A percentile compares a stretch with the other conserved stretches of the same genome.
Evolutionary conservation across 108 stramenopile species (phyloP).

Genomic region (Cyclotella distinguenda): DNA sequence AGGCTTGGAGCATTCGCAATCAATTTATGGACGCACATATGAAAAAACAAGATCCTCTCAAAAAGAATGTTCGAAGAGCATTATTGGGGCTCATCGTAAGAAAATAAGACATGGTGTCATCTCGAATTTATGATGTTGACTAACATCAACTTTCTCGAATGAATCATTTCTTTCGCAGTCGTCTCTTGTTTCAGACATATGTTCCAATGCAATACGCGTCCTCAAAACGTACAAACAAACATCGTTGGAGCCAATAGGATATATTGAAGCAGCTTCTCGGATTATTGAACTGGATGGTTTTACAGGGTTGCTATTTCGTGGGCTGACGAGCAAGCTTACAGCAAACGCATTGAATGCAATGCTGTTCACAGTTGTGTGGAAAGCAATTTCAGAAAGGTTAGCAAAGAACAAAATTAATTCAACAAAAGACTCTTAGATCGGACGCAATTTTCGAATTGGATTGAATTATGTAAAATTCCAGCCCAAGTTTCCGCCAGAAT

Average conservation of each 20-base stretch:
- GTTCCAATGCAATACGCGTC: slow-evolving; percentile 85
- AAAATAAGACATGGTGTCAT: background rate
- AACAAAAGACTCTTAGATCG: slow-evolving; percentile 3
- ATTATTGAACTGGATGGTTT: slow-evolving; percentile 48
- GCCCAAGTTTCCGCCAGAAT: background rate
- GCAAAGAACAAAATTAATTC: slow-evolving; percentile 28
- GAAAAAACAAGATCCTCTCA: slow-evolving; percentile 30
- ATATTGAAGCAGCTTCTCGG: slow-evolving; percentile 51
- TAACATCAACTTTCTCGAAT: background rate
- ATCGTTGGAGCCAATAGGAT: slow-evolving; percentile 63
- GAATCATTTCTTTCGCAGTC: slow-evolving; percentile 3
- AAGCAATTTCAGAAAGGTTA: slow-evolving; percentile 49
- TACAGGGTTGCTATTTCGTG: slow-evolving; percentile 45
- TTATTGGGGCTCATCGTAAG: slow-evolving; percentile 60
- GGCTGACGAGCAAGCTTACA: slow-evolving; percentile 51
- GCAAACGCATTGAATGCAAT: slow-evolving; percentile 59
- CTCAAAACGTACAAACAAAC: slow-evolving; percentile 91
- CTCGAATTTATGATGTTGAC: background rate
- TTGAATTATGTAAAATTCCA: background rate
- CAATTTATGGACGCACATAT: slow-evolving; percentile 59
- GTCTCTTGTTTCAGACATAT: slow-evolving; percentile 72
- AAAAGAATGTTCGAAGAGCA: slow-evolving; percentile 51
- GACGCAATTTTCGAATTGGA: background rate
- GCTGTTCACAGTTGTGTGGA: slow-evolving; percentile 59
- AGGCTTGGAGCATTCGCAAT: slow-evolving; percentile 64